Evolutionary conservation across 1,284 basidiomycete genomes (phyloP).

Genomic region (Mycosarcoma maydis): DNA sequence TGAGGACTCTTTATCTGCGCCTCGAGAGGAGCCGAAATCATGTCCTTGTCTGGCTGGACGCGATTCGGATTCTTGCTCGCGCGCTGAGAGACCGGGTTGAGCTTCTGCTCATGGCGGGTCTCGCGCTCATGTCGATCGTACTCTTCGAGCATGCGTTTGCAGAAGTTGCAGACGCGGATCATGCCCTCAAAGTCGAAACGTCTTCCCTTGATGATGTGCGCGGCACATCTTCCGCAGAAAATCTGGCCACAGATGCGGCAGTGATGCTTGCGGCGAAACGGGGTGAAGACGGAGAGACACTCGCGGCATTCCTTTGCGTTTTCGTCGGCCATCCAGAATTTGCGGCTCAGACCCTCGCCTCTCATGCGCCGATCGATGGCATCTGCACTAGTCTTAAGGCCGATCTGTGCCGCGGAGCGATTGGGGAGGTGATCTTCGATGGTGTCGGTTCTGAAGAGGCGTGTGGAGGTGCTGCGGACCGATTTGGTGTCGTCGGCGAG

Average conservation of each 20-base stretch:
- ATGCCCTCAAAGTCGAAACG: slow-evolving; percentile 91
- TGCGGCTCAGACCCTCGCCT: slow-evolving; percentile 60
- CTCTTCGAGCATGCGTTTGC: slow-evolving; percentile 86
- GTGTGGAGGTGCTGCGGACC: slow-evolving; percentile 51
- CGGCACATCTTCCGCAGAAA: slow-evolving; percentile 75
- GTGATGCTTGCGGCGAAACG: slow-evolving; percentile 64
- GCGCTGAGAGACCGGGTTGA: slow-evolving; percentile 20
- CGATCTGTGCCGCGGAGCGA: slow-evolving; percentile 35
- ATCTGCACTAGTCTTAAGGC: slow-evolving; percentile 58
- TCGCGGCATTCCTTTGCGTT: slow-evolving; percentile 79
- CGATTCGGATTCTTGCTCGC: slow-evolving; percentile 42
- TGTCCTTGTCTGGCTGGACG: slow-evolving; percentile 47
- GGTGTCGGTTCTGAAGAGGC: slow-evolving; percentile 44
- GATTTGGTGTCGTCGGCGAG: slow-evolving; percentile 61
- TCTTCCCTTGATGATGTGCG: slow-evolving; percentile 95
- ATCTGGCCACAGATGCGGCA: slow-evolving; percentile 67
- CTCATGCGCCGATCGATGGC: slow-evolving; percentile 56
- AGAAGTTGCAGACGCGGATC: slow-evolving; percentile 92
- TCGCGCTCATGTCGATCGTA: slow-evolving; percentile 65
- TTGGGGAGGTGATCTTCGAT: slow-evolving; percentile 37
- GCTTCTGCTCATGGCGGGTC: slow-evolving; percentile 24
- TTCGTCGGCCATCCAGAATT: slow-evolving; percentile 74
- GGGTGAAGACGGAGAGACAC: slow-evolving; percentile 61
- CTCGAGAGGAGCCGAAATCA: slow-evolving; percentile 67
- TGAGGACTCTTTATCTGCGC: slow-evolving; percentile 59